A percentile compares a stretch with the other conserved stretches of the same genome.
Evolutionary conservation across 148 eudicot species (phyloP).

Genomic region (Nyssa sinensis): DNA sequence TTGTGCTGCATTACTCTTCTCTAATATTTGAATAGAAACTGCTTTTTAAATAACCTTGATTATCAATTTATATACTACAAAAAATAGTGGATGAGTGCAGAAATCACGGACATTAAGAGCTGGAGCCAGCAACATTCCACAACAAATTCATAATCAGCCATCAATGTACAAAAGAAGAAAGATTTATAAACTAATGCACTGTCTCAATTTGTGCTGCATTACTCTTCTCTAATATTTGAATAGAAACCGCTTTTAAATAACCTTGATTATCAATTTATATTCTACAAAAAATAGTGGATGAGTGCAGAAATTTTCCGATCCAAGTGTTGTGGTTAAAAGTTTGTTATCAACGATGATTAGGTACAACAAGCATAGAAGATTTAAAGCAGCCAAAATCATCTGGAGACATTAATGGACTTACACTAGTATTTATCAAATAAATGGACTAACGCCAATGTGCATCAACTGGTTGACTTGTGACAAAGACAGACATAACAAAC

Average conservation of each 20-base stretch:
- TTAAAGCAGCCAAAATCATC: no score
- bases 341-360: no score
- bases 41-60: neutral
- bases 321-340: no score
- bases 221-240: neutral
- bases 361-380: no score
- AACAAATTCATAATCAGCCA: conserved; percentile 3
- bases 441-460: no score
- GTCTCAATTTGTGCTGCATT: neutral
- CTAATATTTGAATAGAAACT: neutral
- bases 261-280: neutral
- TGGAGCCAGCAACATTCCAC: conserved; percentile 23
- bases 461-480: no score
- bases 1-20: neutral
- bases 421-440: no score
- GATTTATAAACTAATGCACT: neutral
- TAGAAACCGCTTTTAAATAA: neutral
- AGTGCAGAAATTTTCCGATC: no score
- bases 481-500: no score
- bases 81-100: neutral
- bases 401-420: no score
- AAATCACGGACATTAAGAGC: conserved; percentile 60
- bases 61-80: no score
- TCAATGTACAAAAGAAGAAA: neutral
- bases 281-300: no score